A percentile compares a stretch with the other conserved stretches of the same genome.
Conservation (phyloP, 768 basidiomycete genomes). For the Aureoboletus auriporus region DNA sequence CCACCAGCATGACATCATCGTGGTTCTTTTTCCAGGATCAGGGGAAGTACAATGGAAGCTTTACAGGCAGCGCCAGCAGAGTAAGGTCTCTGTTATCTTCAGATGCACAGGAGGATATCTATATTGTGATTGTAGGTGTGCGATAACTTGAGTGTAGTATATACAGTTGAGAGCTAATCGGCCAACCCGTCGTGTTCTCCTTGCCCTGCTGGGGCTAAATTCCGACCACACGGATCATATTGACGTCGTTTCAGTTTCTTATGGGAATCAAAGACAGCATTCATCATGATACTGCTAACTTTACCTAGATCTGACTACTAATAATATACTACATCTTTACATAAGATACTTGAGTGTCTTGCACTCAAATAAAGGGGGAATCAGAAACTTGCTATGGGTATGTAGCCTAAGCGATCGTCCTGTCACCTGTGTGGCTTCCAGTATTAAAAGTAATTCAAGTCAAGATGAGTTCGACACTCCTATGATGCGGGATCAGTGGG, state of each 20-base stretch:
- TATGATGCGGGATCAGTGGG: not conserved
- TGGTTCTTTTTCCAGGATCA: constrained; percentile 3
- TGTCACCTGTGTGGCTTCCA: too few relatives aligned
- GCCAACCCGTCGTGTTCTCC: too few relatives aligned
- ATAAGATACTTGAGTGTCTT: not conserved
- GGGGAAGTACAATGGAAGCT: constrained; percentile 12
- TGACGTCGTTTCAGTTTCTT: too few relatives aligned
- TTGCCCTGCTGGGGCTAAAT: too few relatives aligned
- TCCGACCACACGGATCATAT: too few relatives aligned
- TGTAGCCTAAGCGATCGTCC: too few relatives aligned
- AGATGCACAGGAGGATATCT: not conserved
- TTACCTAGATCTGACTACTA: too few relatives aligned
- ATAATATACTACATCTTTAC: too few relatives aligned
- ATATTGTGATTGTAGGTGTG: not conserved
- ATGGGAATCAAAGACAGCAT: too few relatives aligned
- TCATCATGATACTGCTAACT: too few relatives aligned
- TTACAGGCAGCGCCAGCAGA: not conserved
- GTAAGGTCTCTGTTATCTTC: not conserved
- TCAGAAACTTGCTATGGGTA: too few relatives aligned
- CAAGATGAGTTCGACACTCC: not conserved
- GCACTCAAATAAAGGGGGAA: not conserved
- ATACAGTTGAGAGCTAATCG: not conserved
- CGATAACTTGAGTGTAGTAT: not conserved
- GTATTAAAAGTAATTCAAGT: too few relatives aligned
- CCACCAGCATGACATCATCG: not conserved